A percentile compares a stretch with the other conserved stretches of the same genome.
phyloP scores from a whole-genome alignment of 1,284 basidiomycete genomes.

The Fereydounia khargensis region DNA sequence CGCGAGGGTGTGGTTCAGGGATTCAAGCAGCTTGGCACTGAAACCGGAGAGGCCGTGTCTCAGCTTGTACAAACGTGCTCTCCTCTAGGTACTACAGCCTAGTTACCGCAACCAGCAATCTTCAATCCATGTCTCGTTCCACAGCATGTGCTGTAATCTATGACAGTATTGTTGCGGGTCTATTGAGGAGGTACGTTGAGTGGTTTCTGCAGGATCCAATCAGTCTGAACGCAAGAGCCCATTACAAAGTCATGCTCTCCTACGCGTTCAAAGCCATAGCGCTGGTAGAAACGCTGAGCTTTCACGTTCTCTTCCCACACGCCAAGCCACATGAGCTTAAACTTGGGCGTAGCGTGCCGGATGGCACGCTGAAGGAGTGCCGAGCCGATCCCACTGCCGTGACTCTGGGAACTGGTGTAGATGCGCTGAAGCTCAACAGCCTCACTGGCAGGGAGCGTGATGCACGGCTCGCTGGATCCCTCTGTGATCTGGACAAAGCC shows the following conservation, averaged over 20 bases:
- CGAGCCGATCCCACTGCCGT: constrained; percentile 17
- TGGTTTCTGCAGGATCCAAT: constrained; percentile 16
- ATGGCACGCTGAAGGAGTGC: constrained; percentile 7
- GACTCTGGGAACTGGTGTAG: constrained; percentile 17
- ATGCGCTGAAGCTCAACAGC: constrained; percentile 27
- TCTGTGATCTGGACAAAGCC: constrained; percentile 17
- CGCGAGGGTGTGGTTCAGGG: constrained; percentile 58
- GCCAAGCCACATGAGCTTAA: constrained; percentile 19
- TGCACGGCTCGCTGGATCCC: constrained; percentile 13
- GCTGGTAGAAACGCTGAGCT: constrained; percentile 17
- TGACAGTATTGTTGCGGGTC: too few species aligned
- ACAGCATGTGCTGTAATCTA: too few species aligned
- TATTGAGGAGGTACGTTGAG: too few species aligned
- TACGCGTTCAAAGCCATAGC: constrained; percentile 9
- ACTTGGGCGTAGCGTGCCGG: constrained; percentile 5
- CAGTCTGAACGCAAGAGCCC: constrained; percentile 17
- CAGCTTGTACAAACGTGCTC: too few species aligned
- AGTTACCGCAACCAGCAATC: too few species aligned
- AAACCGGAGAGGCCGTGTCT: constrained; percentile 19
- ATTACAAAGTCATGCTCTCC: constrained; percentile 18
- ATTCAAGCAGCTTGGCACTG: constrained; percentile 46
- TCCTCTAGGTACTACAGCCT: too few species aligned
- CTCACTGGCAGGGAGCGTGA: constrained; percentile 9
- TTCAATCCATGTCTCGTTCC: too few species aligned
- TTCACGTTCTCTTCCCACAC: constrained; percentile 23